Evolutionary conservation across 495 filamentous ascomycete species (phyloP).

Genomic region (Pseudotulostoma volvatum): DNA sequence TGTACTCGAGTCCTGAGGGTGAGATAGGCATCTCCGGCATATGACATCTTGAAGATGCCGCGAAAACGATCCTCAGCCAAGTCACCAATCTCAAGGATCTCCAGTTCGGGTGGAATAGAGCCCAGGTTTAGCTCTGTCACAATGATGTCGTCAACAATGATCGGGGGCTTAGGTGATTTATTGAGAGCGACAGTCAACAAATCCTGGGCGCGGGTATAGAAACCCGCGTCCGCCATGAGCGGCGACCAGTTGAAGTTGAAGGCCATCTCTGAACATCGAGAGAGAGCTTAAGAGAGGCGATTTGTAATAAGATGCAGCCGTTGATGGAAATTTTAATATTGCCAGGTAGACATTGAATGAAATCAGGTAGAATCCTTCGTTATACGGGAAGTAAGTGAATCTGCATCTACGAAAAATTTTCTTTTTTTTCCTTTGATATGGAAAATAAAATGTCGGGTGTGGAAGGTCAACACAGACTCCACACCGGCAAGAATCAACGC

Average conservation of each 20-base stretch:
- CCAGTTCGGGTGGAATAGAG: conserved; percentile 75
- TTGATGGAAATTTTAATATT: too few relatives aligned
- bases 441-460: too few relatives aligned
- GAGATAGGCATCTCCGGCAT: conserved; percentile 84
- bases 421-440: too few relatives aligned
- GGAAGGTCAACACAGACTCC: too few relatives aligned
- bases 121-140: conserved; percentile 96
- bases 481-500: too few relatives aligned
- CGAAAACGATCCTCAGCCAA: conserved; percentile 92
- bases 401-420: too few relatives aligned
- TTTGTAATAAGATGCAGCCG: too few relatives aligned
- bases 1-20: conserved; percentile 91
- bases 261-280: conserved; percentile 49
- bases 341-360: too few relatives aligned
- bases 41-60: conserved; percentile 98
- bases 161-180: conserved; percentile 94
- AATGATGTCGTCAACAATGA: conserved; percentile 98
- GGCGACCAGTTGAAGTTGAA: conserved; percentile 99
- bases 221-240: conserved; percentile 77
- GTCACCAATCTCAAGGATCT: conserved; percentile 94
- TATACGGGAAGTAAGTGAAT: too few relatives aligned
- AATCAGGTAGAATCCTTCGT: too few relatives aligned
- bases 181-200: conserved; percentile 90
- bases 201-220: conserved; percentile 81
- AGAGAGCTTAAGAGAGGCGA: too few relatives aligned